Percentiles rank a stretch among this genome's conserved stretches.
Evolutionary conservation across 75 land plant species (phyloP).

Genomic region (Pinus albicaulis): DNA sequence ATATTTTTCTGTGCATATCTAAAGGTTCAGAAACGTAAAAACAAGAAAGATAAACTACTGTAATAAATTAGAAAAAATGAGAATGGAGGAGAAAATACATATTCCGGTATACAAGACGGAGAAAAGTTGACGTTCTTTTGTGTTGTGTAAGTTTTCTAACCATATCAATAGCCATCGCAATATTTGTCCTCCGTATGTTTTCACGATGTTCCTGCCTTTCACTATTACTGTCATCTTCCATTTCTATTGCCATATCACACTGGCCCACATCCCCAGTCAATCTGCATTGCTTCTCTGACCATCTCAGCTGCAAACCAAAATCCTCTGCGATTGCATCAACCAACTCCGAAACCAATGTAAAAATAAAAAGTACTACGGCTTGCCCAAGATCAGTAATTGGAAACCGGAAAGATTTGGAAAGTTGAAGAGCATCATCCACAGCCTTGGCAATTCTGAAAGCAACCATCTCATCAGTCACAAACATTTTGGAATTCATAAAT

Average conservation of each 20-base stretch:
- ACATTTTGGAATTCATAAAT: conserved; percentile 7
- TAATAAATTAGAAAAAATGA: background rate
- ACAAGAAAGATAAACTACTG: background rate
- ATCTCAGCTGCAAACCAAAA: conserved; percentile 47
- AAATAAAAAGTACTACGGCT: conserved; percentile 63
- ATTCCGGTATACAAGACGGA: conserved; percentile 71
- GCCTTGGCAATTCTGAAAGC: conserved; percentile 54
- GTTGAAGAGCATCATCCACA: conserved; percentile 70
- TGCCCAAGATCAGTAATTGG: conserved; percentile 67
- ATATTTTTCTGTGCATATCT: background rate
- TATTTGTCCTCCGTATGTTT: conserved; percentile 47
- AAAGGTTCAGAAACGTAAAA: no score
- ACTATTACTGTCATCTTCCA: conserved; percentile 28
- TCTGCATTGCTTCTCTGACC: background rate
- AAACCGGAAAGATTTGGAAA: conserved; percentile 45
- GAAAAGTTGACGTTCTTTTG: conserved; percentile 58
- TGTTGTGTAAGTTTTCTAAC: conserved; percentile 59
- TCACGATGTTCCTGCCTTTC: conserved; percentile 40
- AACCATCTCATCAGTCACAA: background rate
- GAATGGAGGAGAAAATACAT: conserved; percentile 39
- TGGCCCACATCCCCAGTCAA: conserved; percentile 1
- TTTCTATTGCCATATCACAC: background rate
- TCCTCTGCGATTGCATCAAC: conserved; percentile 86
- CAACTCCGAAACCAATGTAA: conserved; percentile 61
- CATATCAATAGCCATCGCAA: conserved; percentile 61